These are phyloP conservation scores for Passalora sequoiae DNA, from an alignment of 2,329 filamentous ascomycete species.

Conservation along the genomic window DNA sequence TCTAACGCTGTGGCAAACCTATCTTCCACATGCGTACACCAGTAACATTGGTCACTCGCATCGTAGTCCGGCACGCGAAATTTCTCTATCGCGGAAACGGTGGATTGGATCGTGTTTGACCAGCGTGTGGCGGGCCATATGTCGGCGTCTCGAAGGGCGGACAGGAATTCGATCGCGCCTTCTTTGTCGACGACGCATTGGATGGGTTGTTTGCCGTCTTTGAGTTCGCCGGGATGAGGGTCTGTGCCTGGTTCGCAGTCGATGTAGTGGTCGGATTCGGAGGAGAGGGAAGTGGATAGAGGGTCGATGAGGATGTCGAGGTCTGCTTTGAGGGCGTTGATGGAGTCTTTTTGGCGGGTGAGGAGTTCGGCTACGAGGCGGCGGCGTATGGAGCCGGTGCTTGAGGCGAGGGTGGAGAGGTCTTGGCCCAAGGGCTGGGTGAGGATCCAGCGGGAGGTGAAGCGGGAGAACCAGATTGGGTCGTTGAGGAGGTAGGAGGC, in stretches of 20 bases:
- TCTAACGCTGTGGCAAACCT: constrained; percentile 19
- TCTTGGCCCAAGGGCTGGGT: constrained; percentile 6
- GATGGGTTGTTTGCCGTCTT: background rate
- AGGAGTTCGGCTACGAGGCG: constrained; percentile 16
- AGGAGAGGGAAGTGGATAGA: constrained; percentile 22
- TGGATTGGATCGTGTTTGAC: constrained; percentile 12
- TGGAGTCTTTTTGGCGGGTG: constrained; percentile 11
- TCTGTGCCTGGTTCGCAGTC: constrained; percentile 27
- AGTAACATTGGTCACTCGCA: constrained; percentile 27
- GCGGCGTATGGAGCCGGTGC: constrained; percentile 5
- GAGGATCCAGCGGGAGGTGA: constrained; percentile 25
- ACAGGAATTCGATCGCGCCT: constrained; percentile 21
- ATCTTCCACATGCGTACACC: constrained; percentile 24
- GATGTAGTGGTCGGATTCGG: constrained; percentile 25
- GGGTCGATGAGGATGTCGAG: constrained; percentile 26
- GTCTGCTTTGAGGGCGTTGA: constrained; percentile 17
- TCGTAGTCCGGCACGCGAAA: constrained; percentile 28
- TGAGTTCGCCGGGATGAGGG: constrained; percentile 16
- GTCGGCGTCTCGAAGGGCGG: constrained; percentile 24
- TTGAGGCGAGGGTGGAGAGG: constrained; percentile 2
- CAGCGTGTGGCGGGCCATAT: constrained; percentile 28
- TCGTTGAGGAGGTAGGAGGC: constrained; percentile 27
- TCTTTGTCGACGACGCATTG: constrained; percentile 26
- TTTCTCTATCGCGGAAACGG: constrained; percentile 11
- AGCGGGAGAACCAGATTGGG: constrained; percentile 28